Conservation (phyloP, 2,329 filamentous ascomycete species). For the Colletotrichum tabaci region DNA sequence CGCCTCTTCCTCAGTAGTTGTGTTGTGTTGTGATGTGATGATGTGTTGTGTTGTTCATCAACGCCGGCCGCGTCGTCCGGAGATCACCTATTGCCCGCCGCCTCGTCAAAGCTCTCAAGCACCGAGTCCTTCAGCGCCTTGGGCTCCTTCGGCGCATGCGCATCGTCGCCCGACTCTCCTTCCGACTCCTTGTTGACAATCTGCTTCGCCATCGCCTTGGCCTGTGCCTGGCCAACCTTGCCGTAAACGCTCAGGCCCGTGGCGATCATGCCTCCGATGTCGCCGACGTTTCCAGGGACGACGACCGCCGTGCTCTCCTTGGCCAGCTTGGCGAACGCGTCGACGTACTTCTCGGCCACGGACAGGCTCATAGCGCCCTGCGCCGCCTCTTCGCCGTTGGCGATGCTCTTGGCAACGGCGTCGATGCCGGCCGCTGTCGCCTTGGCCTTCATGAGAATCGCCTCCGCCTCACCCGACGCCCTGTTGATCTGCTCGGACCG, state of each 20-base stretch:
- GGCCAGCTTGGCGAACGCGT: conserved; percentile 91
- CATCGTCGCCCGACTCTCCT: conserved; percentile 42
- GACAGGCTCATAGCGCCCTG: conserved; percentile 88
- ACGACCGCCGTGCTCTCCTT: conserved; percentile 97
- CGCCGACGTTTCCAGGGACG: conserved; percentile 96
- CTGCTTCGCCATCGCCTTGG: conserved; percentile 74
- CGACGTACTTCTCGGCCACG: conserved; percentile 98
- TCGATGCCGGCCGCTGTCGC: conserved; percentile 93
- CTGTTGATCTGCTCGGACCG: conserved; percentile 93
- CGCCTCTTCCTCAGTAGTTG: conserved; percentile 1
- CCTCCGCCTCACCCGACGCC: conserved; percentile 93
- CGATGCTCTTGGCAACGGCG: conserved; percentile 83
- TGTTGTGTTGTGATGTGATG: too few relatives aligned
- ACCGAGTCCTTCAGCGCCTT: conserved; percentile 56
- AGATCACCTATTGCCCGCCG: conserved; percentile 51
- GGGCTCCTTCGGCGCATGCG: conserved; percentile 40
- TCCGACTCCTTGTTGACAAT: conserved; percentile 45
- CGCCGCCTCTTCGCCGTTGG: conserved; percentile 80
- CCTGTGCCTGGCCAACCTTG: conserved; percentile 88
- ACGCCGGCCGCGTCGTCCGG: conserved; percentile 25
- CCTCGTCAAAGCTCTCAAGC: conserved; percentile 57
- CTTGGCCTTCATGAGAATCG: conserved; percentile 86
- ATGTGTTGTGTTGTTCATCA: conserved; percentile 11
- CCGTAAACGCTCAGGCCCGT: conserved; percentile 96
- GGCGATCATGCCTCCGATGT: conserved; percentile 97